phyloP scores from a whole-genome alignment of 331 rosid species.

The Arachis monticola region DNA sequence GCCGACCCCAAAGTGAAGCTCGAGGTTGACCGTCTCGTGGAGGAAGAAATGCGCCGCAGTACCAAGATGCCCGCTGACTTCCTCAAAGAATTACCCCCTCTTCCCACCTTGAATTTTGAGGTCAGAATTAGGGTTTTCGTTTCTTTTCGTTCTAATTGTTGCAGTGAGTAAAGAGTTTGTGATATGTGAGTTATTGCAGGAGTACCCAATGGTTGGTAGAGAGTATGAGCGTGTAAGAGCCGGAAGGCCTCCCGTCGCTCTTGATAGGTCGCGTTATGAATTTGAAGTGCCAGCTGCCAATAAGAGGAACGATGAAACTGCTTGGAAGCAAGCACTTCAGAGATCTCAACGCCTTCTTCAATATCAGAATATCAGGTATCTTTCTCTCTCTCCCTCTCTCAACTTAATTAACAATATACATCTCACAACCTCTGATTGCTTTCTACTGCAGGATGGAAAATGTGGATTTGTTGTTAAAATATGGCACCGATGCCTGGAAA shows the following conservation, averaged over 20 bases:
- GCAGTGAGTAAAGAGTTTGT: no score
- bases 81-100: slow-evolving; percentile 89
- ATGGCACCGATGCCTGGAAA: slow-evolving; percentile 87
- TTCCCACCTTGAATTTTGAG: slow-evolving; percentile 68
- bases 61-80: slow-evolving; percentile 83
- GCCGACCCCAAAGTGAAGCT: slow-evolving; percentile 67
- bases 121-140: slow-evolving; percentile 38
- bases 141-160: background rate
- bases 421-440: no score
- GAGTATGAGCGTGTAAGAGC: slow-evolving; percentile 96
- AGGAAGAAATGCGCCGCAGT: slow-evolving; percentile 96
- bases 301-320: slow-evolving; percentile 81
- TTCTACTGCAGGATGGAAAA: slow-evolving; percentile 70
- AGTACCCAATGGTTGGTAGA: slow-evolving; percentile 86
- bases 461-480: slow-evolving; percentile 76
- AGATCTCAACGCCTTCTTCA: slow-evolving; percentile 78
- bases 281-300: slow-evolving; percentile 61
- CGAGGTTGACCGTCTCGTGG: slow-evolving; percentile 90
- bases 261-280: slow-evolving; percentile 75
- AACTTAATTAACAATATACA: no score
- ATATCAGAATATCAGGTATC: slow-evolving; percentile 58
- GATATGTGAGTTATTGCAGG: slow-evolving; percentile 54
- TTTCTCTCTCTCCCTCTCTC: no score
- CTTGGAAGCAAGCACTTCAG: slow-evolving; percentile 85
- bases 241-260: slow-evolving; percentile 80